phyloP scores from a whole-genome alignment of 2,329 filamentous ascomycete species.

The Cryphonectria carpinicola region DNA sequence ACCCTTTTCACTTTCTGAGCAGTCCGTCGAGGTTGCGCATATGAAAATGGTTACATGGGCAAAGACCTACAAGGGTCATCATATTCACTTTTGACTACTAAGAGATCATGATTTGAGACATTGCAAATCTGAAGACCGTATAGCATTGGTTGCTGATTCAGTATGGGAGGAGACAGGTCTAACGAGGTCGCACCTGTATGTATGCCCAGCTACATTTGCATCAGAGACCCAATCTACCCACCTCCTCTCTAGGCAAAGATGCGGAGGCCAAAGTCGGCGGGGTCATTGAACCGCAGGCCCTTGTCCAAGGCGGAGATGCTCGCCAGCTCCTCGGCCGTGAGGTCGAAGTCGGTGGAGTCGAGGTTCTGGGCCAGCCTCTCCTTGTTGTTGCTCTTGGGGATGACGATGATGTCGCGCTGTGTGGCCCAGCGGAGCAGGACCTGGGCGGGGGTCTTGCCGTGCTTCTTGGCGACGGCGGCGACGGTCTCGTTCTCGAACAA shows the following conservation, averaged over 20 bases:
- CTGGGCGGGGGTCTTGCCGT: slow-evolving; percentile 65
- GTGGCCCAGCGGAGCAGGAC: slow-evolving; percentile 70
- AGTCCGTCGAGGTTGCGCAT: too few species aligned
- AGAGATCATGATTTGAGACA: background rate
- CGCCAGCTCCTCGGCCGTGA: slow-evolving; percentile 58
- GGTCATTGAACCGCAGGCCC: slow-evolving; percentile 65
- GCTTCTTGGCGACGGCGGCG: slow-evolving; percentile 55
- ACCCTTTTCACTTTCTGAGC: too few species aligned
- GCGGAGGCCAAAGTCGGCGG: slow-evolving; percentile 33
- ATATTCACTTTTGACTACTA: too few species aligned
- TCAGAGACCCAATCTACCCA: too few species aligned
- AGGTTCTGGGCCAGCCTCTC: slow-evolving; percentile 57
- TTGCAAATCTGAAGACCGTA: background rate
- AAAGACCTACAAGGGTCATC: background rate
- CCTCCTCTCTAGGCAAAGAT: slow-evolving; percentile 7
- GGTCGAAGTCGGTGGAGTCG: slow-evolving; percentile 58
- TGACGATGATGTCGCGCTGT: slow-evolving; percentile 65
- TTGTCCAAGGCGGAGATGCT: slow-evolving; percentile 58
- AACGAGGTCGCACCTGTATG: background rate
- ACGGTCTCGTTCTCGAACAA: slow-evolving; percentile 45
- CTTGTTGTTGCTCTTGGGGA: slow-evolving; percentile 64
- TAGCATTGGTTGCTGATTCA: background rate
- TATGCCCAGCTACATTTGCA: background rate
- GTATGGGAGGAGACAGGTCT: background rate
- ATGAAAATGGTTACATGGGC: background rate